Conservation (phyloP, 2,329 filamentous ascomycete genomes). For the Colletotrichum gloeosporioides region DNA sequence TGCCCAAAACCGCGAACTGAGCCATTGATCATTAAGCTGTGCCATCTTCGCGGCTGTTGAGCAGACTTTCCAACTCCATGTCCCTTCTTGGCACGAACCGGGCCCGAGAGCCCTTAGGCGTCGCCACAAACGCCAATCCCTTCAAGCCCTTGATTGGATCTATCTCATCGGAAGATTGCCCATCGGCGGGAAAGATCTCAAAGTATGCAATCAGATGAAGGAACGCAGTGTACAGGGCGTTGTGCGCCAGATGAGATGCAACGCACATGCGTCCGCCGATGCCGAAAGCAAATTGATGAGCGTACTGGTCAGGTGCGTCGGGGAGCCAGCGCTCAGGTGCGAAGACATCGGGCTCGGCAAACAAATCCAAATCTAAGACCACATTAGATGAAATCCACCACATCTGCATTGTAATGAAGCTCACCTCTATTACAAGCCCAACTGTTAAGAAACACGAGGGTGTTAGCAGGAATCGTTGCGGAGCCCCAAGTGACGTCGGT, state of each 20-base stretch:
- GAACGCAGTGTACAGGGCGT: constrained; percentile 57
- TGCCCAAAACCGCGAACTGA: background rate
- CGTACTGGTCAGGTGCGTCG: constrained; percentile 28
- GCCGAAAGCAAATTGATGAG: constrained; percentile 57
- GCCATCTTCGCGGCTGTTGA: background rate
- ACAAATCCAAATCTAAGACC: constrained; percentile 59
- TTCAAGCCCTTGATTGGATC: constrained; percentile 36
- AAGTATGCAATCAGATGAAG: constrained; percentile 55
- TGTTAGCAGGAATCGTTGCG: constrained; percentile 59
- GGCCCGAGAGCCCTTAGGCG: constrained; percentile 17
- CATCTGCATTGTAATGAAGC: background rate
- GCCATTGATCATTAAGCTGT: background rate
- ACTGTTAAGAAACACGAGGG: constrained; percentile 32
- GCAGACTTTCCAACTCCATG: background rate
- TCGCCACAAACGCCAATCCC: constrained; percentile 10
- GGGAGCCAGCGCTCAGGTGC: constrained; percentile 48
- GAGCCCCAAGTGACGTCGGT: constrained; percentile 27
- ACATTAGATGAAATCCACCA: background rate
- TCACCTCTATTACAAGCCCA: constrained; percentile 34
- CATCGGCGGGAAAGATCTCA: constrained; percentile 37
- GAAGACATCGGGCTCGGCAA: constrained; percentile 69
- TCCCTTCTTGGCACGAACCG: constrained; percentile 21
- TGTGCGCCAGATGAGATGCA: constrained; percentile 58
- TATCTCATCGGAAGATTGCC: constrained; percentile 3
- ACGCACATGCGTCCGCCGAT: constrained; percentile 61